Conservation (phyloP, 805 yeast species). For the Starmerella asiatica region DNA sequence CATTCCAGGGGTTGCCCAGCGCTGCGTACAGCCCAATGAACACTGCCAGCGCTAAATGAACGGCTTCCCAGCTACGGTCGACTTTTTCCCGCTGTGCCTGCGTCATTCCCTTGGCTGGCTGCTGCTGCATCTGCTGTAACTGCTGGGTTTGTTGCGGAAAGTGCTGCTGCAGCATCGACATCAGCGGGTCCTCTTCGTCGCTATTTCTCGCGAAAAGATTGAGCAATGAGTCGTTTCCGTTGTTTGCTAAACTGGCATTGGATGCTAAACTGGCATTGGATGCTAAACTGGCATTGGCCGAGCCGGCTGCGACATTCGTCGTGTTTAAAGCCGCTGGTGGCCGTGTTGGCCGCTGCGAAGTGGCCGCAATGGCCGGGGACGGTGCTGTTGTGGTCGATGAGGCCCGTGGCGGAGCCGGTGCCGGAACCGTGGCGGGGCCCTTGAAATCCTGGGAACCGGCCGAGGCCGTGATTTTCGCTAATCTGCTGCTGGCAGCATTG, state of each 20-base stretch:
- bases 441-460: constrained; percentile 20
- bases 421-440: constrained; percentile 4
- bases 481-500: constrained; percentile 23
- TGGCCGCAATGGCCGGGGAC: neutral
- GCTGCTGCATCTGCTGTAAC: constrained; percentile 1
- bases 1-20: constrained; percentile 15
- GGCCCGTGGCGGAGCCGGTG: too few species aligned
- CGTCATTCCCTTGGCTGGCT: neutral
- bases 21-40: constrained; percentile 20
- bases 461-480: constrained; percentile 25
- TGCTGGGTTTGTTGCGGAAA: neutral
- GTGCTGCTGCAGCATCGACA: neutral
- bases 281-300: neutral
- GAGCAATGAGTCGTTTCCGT: constrained; percentile 4
- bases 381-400: neutral
- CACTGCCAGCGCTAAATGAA: constrained; percentile 18
- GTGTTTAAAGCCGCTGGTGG: neutral
- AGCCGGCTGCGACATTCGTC: neutral
- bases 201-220: constrained; percentile 2
- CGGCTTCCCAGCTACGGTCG: constrained; percentile 9
- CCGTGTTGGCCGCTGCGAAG: neutral
- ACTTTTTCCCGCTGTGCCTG: constrained; percentile 1
- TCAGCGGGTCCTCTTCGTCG: constrained; percentile 1
- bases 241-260: neutral
- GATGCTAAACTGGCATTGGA: neutral